Conservation (phyloP, 352 stramenopile genomes). For the Phytophthora pisi region DNA sequence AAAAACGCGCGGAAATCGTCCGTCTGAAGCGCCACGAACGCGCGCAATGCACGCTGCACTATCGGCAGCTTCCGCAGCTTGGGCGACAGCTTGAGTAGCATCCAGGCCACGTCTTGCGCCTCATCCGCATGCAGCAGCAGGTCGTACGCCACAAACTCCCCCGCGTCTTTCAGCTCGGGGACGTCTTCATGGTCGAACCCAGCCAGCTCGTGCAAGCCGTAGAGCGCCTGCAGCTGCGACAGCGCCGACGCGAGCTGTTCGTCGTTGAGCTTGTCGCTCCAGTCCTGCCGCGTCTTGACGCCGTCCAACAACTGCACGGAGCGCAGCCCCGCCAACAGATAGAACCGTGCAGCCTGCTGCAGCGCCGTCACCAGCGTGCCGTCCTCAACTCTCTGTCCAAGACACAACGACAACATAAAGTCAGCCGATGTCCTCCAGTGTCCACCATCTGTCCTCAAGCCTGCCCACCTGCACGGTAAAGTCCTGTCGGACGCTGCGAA, state of each 20-base stretch:
- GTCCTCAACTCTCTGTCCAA: constrained; percentile 43
- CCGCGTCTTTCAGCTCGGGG: constrained; percentile 22
- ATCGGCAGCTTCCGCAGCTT: constrained; percentile 12
- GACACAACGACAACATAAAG: background rate
- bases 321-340: constrained; percentile 53
- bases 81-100: constrained; percentile 44
- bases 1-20: constrained; percentile 49
- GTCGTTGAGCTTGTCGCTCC: constrained; percentile 76
- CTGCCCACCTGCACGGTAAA: constrained; percentile 64
- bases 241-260: constrained; percentile 72
- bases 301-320: constrained; percentile 41
- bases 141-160: constrained; percentile 62
- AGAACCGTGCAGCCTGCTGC: constrained; percentile 59
- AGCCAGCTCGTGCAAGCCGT: constrained; percentile 22
- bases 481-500: constrained; percentile 76
- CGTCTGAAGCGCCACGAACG: constrained; percentile 65
- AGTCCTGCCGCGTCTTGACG: constrained; percentile 32
- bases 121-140: constrained; percentile 66
- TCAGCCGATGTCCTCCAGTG: constrained; percentile 13
- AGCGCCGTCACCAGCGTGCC: constrained; percentile 44
- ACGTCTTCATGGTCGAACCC: constrained; percentile 12
- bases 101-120: constrained; percentile 42
- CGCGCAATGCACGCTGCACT: constrained; percentile 44
- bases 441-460: background rate
- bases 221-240: constrained; percentile 55